phyloP scores from a whole-genome alignment of 2,329 filamentous ascomycete species.

The Huntiella abstrusa region DNA sequence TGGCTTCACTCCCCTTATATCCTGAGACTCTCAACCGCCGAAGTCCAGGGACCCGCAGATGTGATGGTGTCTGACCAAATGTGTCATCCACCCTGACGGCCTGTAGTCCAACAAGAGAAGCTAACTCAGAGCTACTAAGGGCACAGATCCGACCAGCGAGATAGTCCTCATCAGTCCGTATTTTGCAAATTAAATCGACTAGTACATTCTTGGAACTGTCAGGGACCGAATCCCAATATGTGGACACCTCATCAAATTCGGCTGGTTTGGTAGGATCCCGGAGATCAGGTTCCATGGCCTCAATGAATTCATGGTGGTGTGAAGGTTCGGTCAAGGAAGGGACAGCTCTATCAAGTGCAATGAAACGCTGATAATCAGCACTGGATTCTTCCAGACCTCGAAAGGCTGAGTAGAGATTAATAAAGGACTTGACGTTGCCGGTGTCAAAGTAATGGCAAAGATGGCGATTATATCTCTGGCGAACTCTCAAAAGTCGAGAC shows the following conservation, averaged over 20 bases:
- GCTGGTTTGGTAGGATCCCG: too few relatives aligned
- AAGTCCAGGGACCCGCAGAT: slow-evolving; percentile 20
- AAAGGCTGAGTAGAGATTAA: slow-evolving; percentile 54
- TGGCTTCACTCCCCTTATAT: slow-evolving; percentile 15
- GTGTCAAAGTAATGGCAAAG: slow-evolving; percentile 60
- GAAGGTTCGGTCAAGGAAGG: too few relatives aligned
- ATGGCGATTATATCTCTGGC: slow-evolving; percentile 55
- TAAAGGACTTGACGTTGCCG: slow-evolving; percentile 63
- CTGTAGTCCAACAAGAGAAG: slow-evolving; percentile 39
- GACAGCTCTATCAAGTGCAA: too few relatives aligned
- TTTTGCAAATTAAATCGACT: slow-evolving; percentile 13
- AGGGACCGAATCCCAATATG: too few relatives aligned
- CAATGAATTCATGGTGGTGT: too few relatives aligned
- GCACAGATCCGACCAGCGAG: slow-evolving; percentile 64
- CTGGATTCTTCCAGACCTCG: slow-evolving; percentile 64
- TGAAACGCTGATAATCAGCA: slow-evolving; percentile 37
- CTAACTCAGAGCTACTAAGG: slow-evolving; percentile 57
- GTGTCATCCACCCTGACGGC: slow-evolving; percentile 18
- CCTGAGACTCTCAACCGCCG: too few relatives aligned
- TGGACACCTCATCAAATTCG: too few relatives aligned
- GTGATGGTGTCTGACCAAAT: slow-evolving; percentile 46
- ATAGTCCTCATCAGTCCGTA: slow-evolving; percentile 76
- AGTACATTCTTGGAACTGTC: too few relatives aligned
- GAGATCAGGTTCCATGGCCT: too few relatives aligned
- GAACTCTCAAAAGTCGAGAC: slow-evolving; percentile 53